Conservation (phyloP, 2,329 filamentous ascomycete genomes). For the Fusarium graminum region DNA sequence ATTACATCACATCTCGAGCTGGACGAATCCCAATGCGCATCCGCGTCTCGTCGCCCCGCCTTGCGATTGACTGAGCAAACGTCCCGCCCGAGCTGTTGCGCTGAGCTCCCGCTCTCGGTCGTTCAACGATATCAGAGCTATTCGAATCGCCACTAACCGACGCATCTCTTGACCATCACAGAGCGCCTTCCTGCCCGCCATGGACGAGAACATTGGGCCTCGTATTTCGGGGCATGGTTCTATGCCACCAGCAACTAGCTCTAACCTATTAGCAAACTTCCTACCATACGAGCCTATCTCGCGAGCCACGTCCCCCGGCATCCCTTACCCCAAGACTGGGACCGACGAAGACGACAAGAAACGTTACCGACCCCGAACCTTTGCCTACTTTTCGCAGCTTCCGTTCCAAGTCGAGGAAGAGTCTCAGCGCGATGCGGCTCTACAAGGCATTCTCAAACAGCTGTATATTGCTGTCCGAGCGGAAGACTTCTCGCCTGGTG, state of each 20-base stretch:
- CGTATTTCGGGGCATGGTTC: constrained; percentile 50
- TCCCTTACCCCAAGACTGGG: constrained; percentile 64
- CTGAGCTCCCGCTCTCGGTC: constrained; percentile 36
- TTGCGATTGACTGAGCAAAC: constrained; percentile 37
- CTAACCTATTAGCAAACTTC: constrained; percentile 55
- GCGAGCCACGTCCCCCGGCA: constrained; percentile 85
- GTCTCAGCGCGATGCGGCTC: constrained; percentile 78
- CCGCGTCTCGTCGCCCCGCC: constrained; percentile 24
- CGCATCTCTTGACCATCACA: neutral
- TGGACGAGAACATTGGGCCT: constrained; percentile 58
- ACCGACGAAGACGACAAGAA: constrained; percentile 67
- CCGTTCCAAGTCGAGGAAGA: constrained; percentile 91
- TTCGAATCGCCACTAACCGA: constrained; percentile 8
- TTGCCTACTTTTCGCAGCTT: constrained; percentile 90
- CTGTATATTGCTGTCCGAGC: constrained; percentile 92
- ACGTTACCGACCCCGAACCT: constrained; percentile 87
- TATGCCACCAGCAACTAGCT: constrained; percentile 51
- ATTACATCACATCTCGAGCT: constrained; percentile 9
- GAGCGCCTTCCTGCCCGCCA: constrained; percentile 37
- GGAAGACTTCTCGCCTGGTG: constrained; percentile 93
- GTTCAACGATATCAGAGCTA: constrained; percentile 31
- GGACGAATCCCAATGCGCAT: constrained; percentile 37
- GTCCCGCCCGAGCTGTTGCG: constrained; percentile 35
- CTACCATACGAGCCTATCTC: constrained; percentile 77
- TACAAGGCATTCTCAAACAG: constrained; percentile 90